Base-by-base conservation (phyloP, 805 yeast species). In the Saturnispora quitensis region DNA sequence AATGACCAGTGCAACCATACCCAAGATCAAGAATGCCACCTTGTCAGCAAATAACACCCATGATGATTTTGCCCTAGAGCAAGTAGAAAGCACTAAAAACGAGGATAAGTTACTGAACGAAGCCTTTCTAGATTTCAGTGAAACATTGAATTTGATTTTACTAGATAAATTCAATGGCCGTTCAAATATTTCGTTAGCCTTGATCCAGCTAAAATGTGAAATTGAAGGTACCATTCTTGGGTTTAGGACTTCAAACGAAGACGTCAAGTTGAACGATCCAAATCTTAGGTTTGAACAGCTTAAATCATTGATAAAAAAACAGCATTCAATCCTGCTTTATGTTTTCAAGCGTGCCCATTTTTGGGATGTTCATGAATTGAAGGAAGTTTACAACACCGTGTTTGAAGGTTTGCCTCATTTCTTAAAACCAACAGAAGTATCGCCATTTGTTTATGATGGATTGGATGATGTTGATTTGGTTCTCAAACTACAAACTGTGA, bases 161-260 rank as follows among this genome's bases (percentile, higher is more conserved):
- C 40, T 50, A 25, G 52, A 50, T 28, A 50, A 50, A 22, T 43
- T 50, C 9, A 36, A 43, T 12, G 40, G 42, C 13, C 27, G 45
- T 25, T 44, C 52, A 13, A 50, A 50, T 27, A 44, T 50, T 8
- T 50, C 52, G 9, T 35, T 50, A 10, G 28, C 45, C 15, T n/a
- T 50, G 10, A 50, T 50, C 36, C 52, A 50, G 17, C 35, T 50
- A 12, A 50, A 44, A 27, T 50, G 48, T 43, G 48, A 50, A 24
- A 22, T 44, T 34, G 42, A 44, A 43, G 13, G 27, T 6, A 25
- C 36, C 1, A 33, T 43, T 15, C 7, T 44, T 47, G 52, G 40
- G 20, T 43, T 52, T 38, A 38, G n/a, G 17, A n/a, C 17, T 35
- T 28, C 31, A 28, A n/a, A 31, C 15, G 6, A 34, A 27, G 36